Evolutionary conservation across 129 eudicot genomes (phyloP), one percentile per base, ranked within the genome.

Genomic region (Solidago caesia): DNA sequence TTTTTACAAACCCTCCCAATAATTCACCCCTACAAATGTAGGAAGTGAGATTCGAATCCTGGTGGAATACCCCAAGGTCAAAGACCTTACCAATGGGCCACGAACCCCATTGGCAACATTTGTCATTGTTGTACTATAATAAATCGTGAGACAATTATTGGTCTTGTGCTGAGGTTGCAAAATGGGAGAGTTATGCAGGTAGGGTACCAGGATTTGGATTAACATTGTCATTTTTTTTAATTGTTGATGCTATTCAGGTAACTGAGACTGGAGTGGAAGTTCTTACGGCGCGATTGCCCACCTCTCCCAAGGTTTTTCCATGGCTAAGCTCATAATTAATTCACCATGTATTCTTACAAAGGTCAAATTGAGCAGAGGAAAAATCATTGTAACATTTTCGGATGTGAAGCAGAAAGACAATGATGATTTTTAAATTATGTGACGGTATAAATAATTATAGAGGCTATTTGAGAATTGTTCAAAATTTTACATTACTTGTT

Each of bases 241-340:
- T 33, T 41, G 53, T 74, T 74, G 3, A 21, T 55, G 55, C 12
- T 13, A 55, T 87, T 80, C 77, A 91, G 97, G 99, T 91, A 76
- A 94, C 99, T 0, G 99, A 94, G 56, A 94, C 89, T 0, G 99
- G 99, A 77, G 97, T 87, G 41, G 99, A 94, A 81, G 97, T 94
- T 77, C 97, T 94, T 15, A 91, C 99, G 1, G 99, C 86, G 5
- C 88, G 99, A 27, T 70, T 94, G 52, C 96, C 99, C 5, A 81
- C 94, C 10, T 94, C 99, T 8, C 97, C 99, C 8, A 81, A 87
- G 66, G 89, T 91, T 71, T 91, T 88, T 77, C 96, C 99, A 39
- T 94, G 97, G 97, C 78, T 94, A 52, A 66, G 75, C 61, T 79
- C 76, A 29, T 83, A 63, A 72, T 8, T 44, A 7, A 27, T 21